Evolutionary conservation across 2,329 filamentous ascomycete genomes (phyloP).

Genomic region (Setomelanomma holmii): DNA sequence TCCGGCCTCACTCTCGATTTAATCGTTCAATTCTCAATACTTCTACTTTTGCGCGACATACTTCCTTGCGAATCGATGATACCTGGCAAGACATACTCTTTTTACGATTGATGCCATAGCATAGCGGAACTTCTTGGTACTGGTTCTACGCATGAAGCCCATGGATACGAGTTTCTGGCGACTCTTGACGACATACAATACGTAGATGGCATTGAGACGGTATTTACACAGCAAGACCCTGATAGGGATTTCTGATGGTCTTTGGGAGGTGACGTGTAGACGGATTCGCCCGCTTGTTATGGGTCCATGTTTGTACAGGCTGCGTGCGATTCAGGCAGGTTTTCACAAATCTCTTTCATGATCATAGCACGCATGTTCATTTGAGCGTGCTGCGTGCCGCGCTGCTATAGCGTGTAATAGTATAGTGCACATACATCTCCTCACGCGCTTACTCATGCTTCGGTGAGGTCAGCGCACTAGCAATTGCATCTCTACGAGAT

Average conservation of each 20-base stretch:
- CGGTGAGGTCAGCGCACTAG: background rate
- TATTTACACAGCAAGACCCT: slow-evolving; percentile 9
- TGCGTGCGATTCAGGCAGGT: slow-evolving; percentile 21
- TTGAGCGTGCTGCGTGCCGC: slow-evolving; percentile 34
- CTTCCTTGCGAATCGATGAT: slow-evolving; percentile 39
- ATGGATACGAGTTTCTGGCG: background rate
- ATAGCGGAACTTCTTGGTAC: slow-evolving; percentile 42
- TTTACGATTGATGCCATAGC: slow-evolving; percentile 44
- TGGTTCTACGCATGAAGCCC: slow-evolving; percentile 9
- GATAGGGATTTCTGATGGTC: slow-evolving; percentile 14
- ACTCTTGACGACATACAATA: slow-evolving; percentile 15
- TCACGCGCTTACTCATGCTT: background rate
- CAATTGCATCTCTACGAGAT: background rate
- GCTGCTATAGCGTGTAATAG: slow-evolving; percentile 1
- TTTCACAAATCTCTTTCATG: slow-evolving; percentile 27
- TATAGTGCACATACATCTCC: background rate
- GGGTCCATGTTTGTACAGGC: slow-evolving; percentile 21
- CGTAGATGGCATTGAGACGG: slow-evolving; percentile 27
- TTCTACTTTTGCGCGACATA: slow-evolving; percentile 30
- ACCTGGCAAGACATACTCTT: slow-evolving; percentile 47
- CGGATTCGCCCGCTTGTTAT: slow-evolving; percentile 31
- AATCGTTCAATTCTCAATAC: slow-evolving; percentile 26
- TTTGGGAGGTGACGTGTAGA: slow-evolving; percentile 29
- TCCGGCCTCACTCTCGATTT: slow-evolving; percentile 24
- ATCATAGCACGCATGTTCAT: slow-evolving; percentile 35